phyloP scores from a whole-genome alignment of 148 eudicot species.

The Spergularia bocconei region DNA sequence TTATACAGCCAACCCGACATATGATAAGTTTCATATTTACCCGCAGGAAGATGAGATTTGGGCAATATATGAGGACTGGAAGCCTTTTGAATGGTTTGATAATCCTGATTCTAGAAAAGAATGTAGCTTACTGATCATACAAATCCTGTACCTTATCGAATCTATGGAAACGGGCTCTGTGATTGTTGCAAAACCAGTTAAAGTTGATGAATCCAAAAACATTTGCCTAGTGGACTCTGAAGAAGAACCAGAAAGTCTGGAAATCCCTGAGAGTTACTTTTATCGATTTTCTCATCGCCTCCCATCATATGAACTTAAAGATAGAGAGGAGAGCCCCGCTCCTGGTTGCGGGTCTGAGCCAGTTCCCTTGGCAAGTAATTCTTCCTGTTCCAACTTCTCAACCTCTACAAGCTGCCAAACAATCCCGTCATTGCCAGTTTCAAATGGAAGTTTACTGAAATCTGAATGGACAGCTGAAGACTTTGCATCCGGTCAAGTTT shows the following conservation, averaged over 20 bases:
- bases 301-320: conserved; percentile 39
- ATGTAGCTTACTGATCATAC: conserved; percentile 41
- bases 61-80: conserved; percentile 58
- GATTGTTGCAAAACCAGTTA: conserved; percentile 22
- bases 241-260: conserved; percentile 13
- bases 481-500: conserved; percentile 30
- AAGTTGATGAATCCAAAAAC: conserved; percentile 16
- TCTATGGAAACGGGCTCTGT: conserved; percentile 17
- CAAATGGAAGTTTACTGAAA: conserved; percentile 17
- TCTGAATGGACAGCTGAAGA: conserved; percentile 26
- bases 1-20: conserved; percentile 32
- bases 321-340: conserved; percentile 36
- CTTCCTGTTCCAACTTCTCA: conserved; percentile 4
- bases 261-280: conserved; percentile 32
- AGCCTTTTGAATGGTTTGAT: conserved; percentile 46
- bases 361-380: conserved; percentile 28
- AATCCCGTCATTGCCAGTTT: neutral
- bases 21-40: conserved; percentile 43
- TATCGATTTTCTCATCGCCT: conserved; percentile 53
- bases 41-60: conserved; percentile 62
- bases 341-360: conserved; percentile 35
- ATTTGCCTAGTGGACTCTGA: conserved; percentile 21
- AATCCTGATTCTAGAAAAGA: conserved; percentile 40
- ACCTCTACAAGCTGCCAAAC: neutral
- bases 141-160: conserved; percentile 36